Evolutionary conservation across 2,329 filamentous ascomycete genomes (phyloP), one percentile per base, ranked within the genome.

Genomic region (Penicillium paneum): DNA sequence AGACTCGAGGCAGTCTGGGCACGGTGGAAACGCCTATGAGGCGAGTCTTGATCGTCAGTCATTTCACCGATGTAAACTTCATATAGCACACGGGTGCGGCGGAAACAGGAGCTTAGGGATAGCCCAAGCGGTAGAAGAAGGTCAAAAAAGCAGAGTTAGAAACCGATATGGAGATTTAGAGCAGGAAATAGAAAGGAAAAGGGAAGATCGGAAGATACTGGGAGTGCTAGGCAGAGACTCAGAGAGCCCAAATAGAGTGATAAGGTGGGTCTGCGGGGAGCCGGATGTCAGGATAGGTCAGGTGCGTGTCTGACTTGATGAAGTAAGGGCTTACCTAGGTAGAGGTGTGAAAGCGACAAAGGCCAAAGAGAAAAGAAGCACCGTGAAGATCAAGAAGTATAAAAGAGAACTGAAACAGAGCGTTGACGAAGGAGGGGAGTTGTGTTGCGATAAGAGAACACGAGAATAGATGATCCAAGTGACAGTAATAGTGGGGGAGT

Each of bases 1-100:
- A 76, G 66, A 56, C 64, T 65, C 28, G 69, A 66, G 32, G 67
- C 58, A 50, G 58, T 55, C 47, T 66, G 64, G 55, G 64, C 52
- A 54, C 64, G 66, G 42, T 62, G 55, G 17, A 59, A 59, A 58
- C 62, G 66, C 60, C 67, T 69, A 56, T 62, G 55, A 47, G 58
- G 55, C 59, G 66, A 65, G 59, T 72, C 68, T 65, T 67, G 59
- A 67, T 65, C 56, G 69, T 75, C 67, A 75, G 73, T 64, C 71
- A 74, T 74, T 56, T 55, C 46, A 55, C 35, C 24, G 47, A 45
- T 17, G 41, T 32, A 38, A 50, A 40, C 5, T 50, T 50, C 55
- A 60, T 59, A 42, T 49, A 55, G 49, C 21, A 41, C 43, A 47
- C 49, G 52, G 49, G 49, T 32, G 36, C 52, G 36, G 35, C 35